Conservation (phyloP, 306 rosid species). For the Amphicarpaea edgeworthii region DNA sequence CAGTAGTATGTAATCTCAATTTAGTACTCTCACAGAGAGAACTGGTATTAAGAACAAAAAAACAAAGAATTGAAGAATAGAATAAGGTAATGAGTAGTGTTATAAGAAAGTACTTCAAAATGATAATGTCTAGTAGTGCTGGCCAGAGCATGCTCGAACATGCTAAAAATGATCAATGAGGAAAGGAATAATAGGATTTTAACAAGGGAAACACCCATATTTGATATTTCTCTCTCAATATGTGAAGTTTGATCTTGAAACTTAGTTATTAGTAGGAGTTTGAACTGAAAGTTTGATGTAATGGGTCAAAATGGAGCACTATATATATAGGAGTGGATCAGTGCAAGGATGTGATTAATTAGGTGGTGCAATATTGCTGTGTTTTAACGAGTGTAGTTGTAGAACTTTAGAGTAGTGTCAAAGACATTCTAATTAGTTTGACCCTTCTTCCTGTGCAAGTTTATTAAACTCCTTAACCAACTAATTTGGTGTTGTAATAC, state of each 20-base stretch:
- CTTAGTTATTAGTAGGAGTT: neutral
- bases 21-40: neutral
- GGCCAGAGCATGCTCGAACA: slow-evolving; percentile 50
- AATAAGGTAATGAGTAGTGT: neutral
- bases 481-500: neutral
- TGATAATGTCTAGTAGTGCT: slow-evolving; percentile 67
- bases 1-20: neutral
- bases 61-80: neutral
- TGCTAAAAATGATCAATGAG: slow-evolving; percentile 15
- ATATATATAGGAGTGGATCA: slow-evolving; percentile 41
- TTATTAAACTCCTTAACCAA: slow-evolving; percentile 45
- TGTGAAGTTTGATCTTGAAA: slow-evolving; percentile 1
- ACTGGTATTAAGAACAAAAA: neutral
- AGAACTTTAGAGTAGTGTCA: slow-evolving; percentile 71
- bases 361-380: slow-evolving; percentile 32
- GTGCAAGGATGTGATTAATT: slow-evolving; percentile 4
- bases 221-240: slow-evolving; percentile 45
- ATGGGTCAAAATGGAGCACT: neutral
- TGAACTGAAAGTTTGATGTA: slow-evolving; percentile 42
- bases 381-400: slow-evolving; percentile 51
- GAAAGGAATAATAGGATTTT: slow-evolving; percentile 44
- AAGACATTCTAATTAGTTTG: slow-evolving; percentile 61
- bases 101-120: slow-evolving; percentile 54
- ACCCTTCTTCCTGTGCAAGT: slow-evolving; percentile 60
- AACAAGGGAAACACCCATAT: slow-evolving; percentile 51